Conservation (phyloP, 306 rosid genomes). For the Prunus kanzakura region DNA sequence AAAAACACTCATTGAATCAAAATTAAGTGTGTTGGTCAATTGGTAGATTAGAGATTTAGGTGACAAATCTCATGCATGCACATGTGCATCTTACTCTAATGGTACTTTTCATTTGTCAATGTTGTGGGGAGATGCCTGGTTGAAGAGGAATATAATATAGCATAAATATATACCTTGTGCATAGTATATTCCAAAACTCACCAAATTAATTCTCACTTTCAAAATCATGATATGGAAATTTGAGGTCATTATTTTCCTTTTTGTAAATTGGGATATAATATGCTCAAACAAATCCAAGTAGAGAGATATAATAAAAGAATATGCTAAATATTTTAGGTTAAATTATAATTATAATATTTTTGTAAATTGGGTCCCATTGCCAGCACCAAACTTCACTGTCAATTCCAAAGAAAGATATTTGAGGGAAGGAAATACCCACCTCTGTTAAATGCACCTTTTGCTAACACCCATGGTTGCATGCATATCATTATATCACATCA, state of each 20-base stretch:
- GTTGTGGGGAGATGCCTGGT: background rate
- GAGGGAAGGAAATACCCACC: background rate
- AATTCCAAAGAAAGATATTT: background rate
- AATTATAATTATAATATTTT: background rate
- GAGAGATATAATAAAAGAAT: background rate
- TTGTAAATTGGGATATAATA: too few species aligned
- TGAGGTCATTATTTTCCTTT: background rate
- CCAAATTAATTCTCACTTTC: background rate
- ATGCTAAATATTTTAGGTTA: background rate
- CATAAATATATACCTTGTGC: background rate
- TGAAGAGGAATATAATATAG: background rate
- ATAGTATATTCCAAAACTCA: background rate
- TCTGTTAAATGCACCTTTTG: background rate
- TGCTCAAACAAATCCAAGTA: too few species aligned
- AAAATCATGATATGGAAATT: background rate
- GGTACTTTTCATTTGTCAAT: background rate
- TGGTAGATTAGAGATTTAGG: background rate
- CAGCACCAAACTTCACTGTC: slow-evolving; percentile 2
- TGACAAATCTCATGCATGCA: background rate
- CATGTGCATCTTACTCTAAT: background rate
- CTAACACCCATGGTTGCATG: background rate
- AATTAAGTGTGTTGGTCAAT: too few species aligned
- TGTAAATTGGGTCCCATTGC: slow-evolving; percentile 9
- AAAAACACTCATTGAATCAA: too few species aligned
- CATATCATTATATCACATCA: background rate